A percentile compares a stretch with the other conserved stretches of the same genome.
Conservation (phyloP, 202 grass and related monocot genomes). For the Zoysia matrella region DNA sequence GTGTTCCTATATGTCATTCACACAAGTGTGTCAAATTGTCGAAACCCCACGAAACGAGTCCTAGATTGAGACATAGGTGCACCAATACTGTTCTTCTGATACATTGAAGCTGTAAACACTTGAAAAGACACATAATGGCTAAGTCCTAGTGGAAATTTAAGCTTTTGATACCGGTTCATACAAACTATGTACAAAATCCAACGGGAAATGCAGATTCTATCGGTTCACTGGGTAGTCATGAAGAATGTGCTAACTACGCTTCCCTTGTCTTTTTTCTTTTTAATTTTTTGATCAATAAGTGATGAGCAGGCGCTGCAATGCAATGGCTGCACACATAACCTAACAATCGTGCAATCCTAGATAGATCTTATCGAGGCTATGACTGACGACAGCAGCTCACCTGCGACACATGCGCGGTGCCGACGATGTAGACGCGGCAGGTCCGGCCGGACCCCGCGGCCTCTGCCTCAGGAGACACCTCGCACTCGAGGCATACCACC, state of each 20-base stretch:
- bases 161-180: not conserved
- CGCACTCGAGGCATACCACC: conserved; percentile 71
- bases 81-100: not conserved
- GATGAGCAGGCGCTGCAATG: not conserved
- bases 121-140: not conserved
- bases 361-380: not conserved
- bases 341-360: not conserved
- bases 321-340: not conserved
- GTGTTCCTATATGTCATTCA: too few relatives aligned
- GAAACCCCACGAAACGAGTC: too few relatives aligned
- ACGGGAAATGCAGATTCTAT: not conserved
- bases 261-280: not conserved
- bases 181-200: not conserved
- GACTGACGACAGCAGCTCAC: conserved; percentile 34
- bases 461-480: conserved; percentile 57
- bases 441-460: conserved; percentile 37
- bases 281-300: not conserved
- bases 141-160: not conserved
- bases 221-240: not conserved
- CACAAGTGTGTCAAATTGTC: too few relatives aligned
- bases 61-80: not conserved
- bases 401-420: conserved; percentile 94
- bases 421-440: conserved; percentile 87
- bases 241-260: not conserved
- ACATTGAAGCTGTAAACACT: conserved; percentile 21